These are phyloP conservation scores for Brachypodium distachyon DNA, from an alignment of 202 grass and related monocot genomes.

Conservation along the genomic window DNA sequence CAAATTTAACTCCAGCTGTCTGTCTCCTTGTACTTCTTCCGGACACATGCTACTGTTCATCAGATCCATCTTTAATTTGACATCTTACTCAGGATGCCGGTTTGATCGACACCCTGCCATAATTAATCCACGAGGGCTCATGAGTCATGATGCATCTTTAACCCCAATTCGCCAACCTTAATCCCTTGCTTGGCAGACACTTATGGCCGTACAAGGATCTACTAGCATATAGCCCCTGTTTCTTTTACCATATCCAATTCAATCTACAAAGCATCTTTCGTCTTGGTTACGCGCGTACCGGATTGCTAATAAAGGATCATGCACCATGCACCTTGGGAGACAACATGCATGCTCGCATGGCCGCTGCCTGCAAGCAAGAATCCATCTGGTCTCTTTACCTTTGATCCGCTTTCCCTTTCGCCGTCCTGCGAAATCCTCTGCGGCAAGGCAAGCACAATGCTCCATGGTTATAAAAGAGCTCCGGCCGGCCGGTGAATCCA, in stretches of 20 bases:
- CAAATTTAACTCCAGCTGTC: too few relatives aligned
- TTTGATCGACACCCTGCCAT: conserved; percentile 8
- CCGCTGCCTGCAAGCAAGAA: conserved; percentile 42
- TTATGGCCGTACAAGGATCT: neutral
- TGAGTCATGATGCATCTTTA: conserved; percentile 23
- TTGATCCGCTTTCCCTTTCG: conserved; percentile 39
- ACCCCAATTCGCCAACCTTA: neutral
- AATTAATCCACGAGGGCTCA: neutral
- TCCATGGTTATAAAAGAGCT: conserved; percentile 39
- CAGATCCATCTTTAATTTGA: too few relatives aligned
- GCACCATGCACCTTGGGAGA: conserved; percentile 8
- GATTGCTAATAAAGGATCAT: conserved; percentile 27
- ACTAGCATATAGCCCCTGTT: neutral
- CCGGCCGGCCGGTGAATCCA: neutral
- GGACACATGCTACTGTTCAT: too few relatives aligned
- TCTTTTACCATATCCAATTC: conserved; percentile 21
- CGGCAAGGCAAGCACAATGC: conserved; percentile 53
- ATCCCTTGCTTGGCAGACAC: neutral
- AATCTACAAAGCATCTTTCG: neutral
- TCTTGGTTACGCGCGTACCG: conserved; percentile 13
- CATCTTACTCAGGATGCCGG: neutral
- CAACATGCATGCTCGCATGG: neutral
- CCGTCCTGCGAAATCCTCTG: conserved; percentile 41
- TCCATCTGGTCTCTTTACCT: conserved; percentile 42
- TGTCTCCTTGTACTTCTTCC: too few relatives aligned